Evolutionary conservation across 2,329 filamentous ascomycete genomes (phyloP).

Genomic region (Paecilomyces fulvus): DNA sequence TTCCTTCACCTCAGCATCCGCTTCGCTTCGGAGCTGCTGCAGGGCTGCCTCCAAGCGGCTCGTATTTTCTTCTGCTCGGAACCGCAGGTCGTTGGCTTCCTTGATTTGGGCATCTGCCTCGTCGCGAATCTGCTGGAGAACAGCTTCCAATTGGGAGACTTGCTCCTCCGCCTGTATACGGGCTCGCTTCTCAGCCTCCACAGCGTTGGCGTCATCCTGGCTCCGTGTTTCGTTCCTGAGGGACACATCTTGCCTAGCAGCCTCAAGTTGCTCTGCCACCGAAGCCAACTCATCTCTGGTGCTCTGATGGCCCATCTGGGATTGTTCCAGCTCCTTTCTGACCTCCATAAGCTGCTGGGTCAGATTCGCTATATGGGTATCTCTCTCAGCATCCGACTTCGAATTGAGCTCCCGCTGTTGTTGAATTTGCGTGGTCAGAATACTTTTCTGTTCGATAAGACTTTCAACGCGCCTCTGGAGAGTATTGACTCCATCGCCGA

Average conservation of each 20-base stretch:
- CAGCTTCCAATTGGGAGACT: conserved; percentile 35
- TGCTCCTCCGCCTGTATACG: conserved; percentile 23
- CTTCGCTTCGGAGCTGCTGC: conserved; percentile 23
- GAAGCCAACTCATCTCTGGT: conserved; percentile 32
- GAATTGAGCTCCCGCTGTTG: conserved; percentile 89
- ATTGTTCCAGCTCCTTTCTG: conserved; percentile 54
- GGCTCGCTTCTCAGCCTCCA: conserved; percentile 21
- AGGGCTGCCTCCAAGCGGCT: conserved; percentile 21
- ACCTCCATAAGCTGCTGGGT: conserved; percentile 48
- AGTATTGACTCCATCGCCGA: conserved; percentile 70
- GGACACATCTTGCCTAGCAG: conserved; percentile 27
- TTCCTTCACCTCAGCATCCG: conserved; percentile 22
- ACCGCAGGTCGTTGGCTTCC: conserved; percentile 12
- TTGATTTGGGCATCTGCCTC: conserved; percentile 11
- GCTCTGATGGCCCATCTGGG: conserved; percentile 34
- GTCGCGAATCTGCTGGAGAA: conserved; percentile 39
- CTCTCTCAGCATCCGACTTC: conserved; percentile 62
- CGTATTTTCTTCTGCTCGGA: conserved; percentile 15
- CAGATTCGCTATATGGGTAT: conserved; percentile 39
- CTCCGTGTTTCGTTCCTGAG: conserved; percentile 24
- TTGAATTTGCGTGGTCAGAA: conserved; percentile 85
- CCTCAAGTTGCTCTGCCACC: conserved; percentile 37
- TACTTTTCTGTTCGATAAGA: conserved; percentile 78
- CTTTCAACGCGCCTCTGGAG: conserved; percentile 68
- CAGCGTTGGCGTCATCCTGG: conserved; percentile 19